Evolutionary conservation across 306 rosid species (phyloP), one percentile per base, ranked within the genome.

Genomic region (Delonix regia): DNA sequence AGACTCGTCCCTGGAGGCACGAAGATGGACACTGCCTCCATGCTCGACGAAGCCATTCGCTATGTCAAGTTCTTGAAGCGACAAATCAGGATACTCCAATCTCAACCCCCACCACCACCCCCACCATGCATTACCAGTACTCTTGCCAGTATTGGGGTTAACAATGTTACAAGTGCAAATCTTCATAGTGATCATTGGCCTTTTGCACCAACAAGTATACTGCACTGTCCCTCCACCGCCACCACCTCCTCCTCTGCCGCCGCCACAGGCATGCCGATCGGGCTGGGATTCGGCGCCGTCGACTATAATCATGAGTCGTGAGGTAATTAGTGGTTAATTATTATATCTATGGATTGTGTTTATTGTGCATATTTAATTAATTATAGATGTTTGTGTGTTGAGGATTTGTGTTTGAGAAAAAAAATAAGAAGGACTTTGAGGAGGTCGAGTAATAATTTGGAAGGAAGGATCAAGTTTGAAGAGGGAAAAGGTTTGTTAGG

Each of bases 1-100:
- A 84, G 95, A 80, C 98, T 95, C 4, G 98, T 95, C 33, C 99
- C 99, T 3, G 98, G 99, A 0, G 99, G 99, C 13, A 89, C 99
- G 4, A 92, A 92, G 76, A 88, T 95, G 97, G 98, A 95, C 90
- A 95, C 98, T 0, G 98, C 99, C 59, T 89, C 99, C 44, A 95
- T 95, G 99, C 78, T 95, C 0, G 97, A 95, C 47, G 99, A 95
- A 86, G 99, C 99, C 70, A 88, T 92, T 73, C 87, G 91, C 55
- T 95, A 95, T 71, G 95, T 92, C 52, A 95, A 95, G 87, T 95
- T 95, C 90, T 83, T 95, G 76, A 95, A 91, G 86, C 82, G 87
- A 30, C 99, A 95, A 85, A 89, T 95, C 74, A 92, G 88, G 71
- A 64, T 92, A 56, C 90, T 92, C 30, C 94, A 88, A 83, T 81